Evolutionary conservation across 2,329 filamentous ascomycete genomes (phyloP), one percentile per base, ranked within the genome.

Genomic region (Verticillium isaacii): DNA sequence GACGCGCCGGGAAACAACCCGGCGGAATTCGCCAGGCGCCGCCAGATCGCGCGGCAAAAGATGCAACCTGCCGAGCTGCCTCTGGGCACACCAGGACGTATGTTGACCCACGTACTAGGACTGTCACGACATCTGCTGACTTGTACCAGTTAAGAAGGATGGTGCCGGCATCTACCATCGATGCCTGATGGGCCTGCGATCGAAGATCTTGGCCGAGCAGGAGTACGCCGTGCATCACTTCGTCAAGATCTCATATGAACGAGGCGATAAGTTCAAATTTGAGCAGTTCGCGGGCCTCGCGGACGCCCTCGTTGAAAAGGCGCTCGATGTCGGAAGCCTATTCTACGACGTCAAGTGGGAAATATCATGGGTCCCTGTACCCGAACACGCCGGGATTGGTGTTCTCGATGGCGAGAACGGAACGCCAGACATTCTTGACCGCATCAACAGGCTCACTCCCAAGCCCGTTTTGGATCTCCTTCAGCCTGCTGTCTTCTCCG

Each of bases 211-310:
- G 3, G 84, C 88, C 14, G 94, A 99, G 72, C 90, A 97, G 69
- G 88, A 92, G n/a, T 98, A 96, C 75, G 94, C 93, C 0, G 80
- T 98, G 12, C 92, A 96, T 69, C 94, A 98, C 69, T 79, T 98
- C 4, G 93, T 98, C 63, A 96, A 97, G 73, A 97, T 98, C 32
- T 97, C 93, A 0, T 95, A 89, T 71, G 93, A 98, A 74, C 86
- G 93, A 54, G 94, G 94, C 56, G 95, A 98, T 73, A 97, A 97
- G 75, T 97, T 96, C 77, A 90, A 92, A 64, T 97, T 98, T 67
- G 93, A 96, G 68, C 91, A 92, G 5, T 98, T 97, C 68, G 89
- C 91, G 1, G 89, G 92, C 11, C 82, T 99, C 32, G 92, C 92
- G 0, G 95, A 98, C 74, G 91, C 91, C 3, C 82, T 99, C 11